Conservation (phyloP, 1,284 basidiomycete genomes). For the Sphaerobolus stellatus region DNA sequence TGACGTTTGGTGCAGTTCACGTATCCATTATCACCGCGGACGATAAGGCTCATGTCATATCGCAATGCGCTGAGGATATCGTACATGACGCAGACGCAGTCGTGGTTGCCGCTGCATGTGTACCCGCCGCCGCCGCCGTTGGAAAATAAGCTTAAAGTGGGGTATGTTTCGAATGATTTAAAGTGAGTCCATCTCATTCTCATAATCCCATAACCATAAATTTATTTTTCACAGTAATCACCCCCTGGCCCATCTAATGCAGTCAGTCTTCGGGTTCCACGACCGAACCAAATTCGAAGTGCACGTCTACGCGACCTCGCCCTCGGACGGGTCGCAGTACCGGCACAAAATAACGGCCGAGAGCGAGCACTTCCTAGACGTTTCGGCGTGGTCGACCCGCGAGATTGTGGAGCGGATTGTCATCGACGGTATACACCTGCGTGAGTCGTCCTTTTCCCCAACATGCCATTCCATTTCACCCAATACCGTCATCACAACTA, state of each 20-base stretch:
- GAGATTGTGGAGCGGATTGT: constrained; percentile 46
- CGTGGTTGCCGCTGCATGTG: constrained; percentile 49
- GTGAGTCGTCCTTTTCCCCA: constrained; percentile 27
- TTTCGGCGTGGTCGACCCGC: constrained; percentile 46
- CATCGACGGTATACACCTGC: constrained; percentile 53
- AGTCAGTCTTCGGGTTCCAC: constrained; percentile 58
- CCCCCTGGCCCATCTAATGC: constrained; percentile 63
- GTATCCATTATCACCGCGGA: constrained; percentile 49
- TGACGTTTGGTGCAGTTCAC: constrained; percentile 44
- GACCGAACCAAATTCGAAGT: constrained; percentile 47
- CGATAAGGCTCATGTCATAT: constrained; percentile 56
- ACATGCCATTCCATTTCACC: background rate
- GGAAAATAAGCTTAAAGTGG: constrained; percentile 47
- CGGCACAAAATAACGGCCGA: constrained; percentile 52
- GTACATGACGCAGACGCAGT: constrained; percentile 46
- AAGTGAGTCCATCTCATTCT: constrained; percentile 34
- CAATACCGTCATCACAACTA: too few relatives aligned
- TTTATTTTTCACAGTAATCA: constrained; percentile 43
- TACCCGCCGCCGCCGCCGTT: constrained; percentile 55
- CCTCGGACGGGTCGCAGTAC: constrained; percentile 52
- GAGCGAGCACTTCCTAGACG: constrained; percentile 49
- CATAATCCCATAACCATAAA: background rate
- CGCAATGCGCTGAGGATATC: constrained; percentile 57
- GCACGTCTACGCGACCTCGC: constrained; percentile 55
- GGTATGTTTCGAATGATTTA: constrained; percentile 61